Evolutionary conservation across 768 basidiomycete genomes (phyloP).

Genomic region (Crepidotus variabilis): DNA sequence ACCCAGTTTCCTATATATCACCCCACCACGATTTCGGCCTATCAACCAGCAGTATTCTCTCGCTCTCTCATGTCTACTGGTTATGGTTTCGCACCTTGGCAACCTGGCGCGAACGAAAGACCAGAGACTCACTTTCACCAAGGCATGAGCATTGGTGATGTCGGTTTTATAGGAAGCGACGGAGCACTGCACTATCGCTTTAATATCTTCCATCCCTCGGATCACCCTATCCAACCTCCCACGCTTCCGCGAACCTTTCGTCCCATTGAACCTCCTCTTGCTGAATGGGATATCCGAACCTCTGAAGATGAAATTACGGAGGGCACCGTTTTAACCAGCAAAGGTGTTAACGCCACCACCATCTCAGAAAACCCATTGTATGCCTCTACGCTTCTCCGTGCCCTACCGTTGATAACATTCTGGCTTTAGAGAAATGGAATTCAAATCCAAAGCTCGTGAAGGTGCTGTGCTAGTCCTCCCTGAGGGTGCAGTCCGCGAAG

Average conservation of each 20-base stretch:
- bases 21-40: background rate
- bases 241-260: background rate
- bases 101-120: background rate
- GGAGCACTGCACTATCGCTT: slow-evolving; percentile 10
- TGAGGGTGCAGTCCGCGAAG: slow-evolving; percentile 11
- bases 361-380: slow-evolving; percentile 3
- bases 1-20: slow-evolving; percentile 2
- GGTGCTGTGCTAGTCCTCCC: slow-evolving; percentile 9
- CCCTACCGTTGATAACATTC: background rate
- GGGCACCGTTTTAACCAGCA: slow-evolving; percentile 7
- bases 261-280: slow-evolving; percentile 4
- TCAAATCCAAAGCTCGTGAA: slow-evolving; percentile 5
- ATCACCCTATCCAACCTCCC: slow-evolving; percentile 5
- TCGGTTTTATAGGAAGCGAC: slow-evolving; percentile 3
- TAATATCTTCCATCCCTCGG: slow-evolving; percentile 9
- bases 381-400: background rate
- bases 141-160: slow-evolving; percentile 10
- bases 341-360: background rate
- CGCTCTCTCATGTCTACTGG: background rate
- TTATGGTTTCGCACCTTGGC: background rate
- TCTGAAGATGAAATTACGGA: slow-evolving; percentile 1
- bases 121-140: background rate
- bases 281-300: background rate
- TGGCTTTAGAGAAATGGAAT: slow-evolving; percentile 1
- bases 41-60: background rate